Percentiles rank a stretch among this genome's conserved stretches.
These are phyloP conservation scores for Hyphodiscus sp. DNA, from an alignment of 2,329 filamentous ascomycete species.

Conservation along the genomic window DNA sequence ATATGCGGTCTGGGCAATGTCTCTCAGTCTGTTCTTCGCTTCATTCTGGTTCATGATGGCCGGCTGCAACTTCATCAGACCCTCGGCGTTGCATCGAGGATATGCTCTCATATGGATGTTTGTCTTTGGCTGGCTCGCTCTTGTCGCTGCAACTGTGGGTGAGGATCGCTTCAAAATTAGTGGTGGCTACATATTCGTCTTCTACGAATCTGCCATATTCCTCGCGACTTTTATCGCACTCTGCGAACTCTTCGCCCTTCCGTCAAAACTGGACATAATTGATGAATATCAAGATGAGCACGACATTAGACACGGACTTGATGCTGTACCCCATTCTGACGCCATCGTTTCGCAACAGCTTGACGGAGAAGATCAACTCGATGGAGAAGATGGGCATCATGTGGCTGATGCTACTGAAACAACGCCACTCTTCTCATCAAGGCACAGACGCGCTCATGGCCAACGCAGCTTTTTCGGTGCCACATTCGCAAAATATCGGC, in stretches of 20 bases:
- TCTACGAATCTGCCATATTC: constrained; percentile 72
- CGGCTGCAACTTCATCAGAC: constrained; percentile 71
- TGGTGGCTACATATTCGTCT: constrained; percentile 73
- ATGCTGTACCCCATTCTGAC: constrained; percentile 29
- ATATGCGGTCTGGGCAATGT: constrained; percentile 85
- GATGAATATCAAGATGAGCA: constrained; percentile 47
- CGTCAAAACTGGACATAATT: constrained; percentile 64
- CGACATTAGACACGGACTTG: constrained; percentile 35
- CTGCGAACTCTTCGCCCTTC: constrained; percentile 72
- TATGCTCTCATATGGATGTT: constrained; percentile 86
- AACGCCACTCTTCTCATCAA: constrained; percentile 41
- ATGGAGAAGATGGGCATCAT: constrained; percentile 23
- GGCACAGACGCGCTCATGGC: constrained; percentile 32
- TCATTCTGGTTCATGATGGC: constrained; percentile 77
- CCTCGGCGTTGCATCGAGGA: constrained; percentile 77
- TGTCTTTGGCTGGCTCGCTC: constrained; percentile 61
- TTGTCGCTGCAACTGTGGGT: constrained; percentile 68
- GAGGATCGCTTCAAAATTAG: constrained; percentile 67
- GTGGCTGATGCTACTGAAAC: constrained; percentile 41
- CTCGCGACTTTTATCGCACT: constrained; percentile 69
- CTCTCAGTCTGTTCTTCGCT: constrained; percentile 73
- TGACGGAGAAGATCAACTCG: constrained; percentile 23
- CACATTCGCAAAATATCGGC: constrained; percentile 36
- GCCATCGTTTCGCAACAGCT: constrained; percentile 33
- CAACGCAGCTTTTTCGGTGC: constrained; percentile 46